Percentiles rank a stretch among this genome's conserved stretches.
phyloP scores from a whole-genome alignment of 768 basidiomycete species.

The Mycena floridula region DNA sequence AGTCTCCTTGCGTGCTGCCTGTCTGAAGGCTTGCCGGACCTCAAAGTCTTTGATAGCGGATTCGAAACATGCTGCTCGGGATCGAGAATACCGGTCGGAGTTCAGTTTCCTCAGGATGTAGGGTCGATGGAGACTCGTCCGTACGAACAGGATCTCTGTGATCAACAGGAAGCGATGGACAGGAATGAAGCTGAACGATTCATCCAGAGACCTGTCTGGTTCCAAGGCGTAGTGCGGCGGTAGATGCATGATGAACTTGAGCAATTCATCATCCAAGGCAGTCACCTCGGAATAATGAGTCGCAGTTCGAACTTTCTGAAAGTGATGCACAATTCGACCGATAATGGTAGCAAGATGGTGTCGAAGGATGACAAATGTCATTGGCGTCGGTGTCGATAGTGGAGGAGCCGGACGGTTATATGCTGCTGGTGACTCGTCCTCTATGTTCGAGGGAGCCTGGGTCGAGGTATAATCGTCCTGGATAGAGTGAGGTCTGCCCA shows the following conservation, averaged over 20 bases:
- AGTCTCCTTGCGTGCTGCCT: constrained; percentile 54
- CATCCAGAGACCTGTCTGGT: constrained; percentile 75
- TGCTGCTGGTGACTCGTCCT: constrained; percentile 46
- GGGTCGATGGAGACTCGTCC: constrained; percentile 81
- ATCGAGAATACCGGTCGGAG: constrained; percentile 76
- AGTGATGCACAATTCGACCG: constrained; percentile 88
- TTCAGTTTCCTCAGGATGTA: constrained; percentile 77
- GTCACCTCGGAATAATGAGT: constrained; percentile 83
- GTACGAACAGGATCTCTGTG: constrained; percentile 84
- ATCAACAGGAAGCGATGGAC: constrained; percentile 85
- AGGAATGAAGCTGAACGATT: constrained; percentile 56
- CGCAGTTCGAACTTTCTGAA: constrained; percentile 75
- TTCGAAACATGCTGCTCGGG: constrained; percentile 84
- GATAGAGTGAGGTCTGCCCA: constrained; percentile 86
- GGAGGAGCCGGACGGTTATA: constrained; percentile 46
- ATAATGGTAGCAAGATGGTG: constrained; percentile 80
- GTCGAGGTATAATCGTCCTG: constrained; percentile 89
- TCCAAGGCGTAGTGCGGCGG: constrained; percentile 76
- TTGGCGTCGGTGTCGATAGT: constrained; percentile 66
- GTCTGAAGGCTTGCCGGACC: constrained; percentile 65
- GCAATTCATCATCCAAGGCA: constrained; percentile 75
- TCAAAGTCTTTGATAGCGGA: constrained; percentile 84
- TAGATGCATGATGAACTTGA: constrained; percentile 66
- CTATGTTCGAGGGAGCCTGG: constrained; percentile 64
- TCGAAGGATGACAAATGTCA: constrained; percentile 85